Conservation (phyloP, 371 early-diverging fungal genomes). For the Syncephalastrum monosporum region DNA sequence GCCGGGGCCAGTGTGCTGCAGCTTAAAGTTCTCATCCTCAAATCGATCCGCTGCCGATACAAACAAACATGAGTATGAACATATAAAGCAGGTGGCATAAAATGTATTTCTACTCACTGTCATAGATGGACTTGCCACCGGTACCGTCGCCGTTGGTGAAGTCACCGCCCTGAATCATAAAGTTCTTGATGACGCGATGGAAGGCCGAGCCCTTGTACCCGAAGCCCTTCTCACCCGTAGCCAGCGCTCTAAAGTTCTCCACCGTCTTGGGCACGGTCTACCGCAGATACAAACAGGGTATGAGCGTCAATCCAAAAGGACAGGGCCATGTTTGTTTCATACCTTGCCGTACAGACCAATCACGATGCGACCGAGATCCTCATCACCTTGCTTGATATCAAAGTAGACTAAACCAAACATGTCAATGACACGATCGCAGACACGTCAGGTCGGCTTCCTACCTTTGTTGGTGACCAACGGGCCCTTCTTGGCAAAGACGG, state of each 20-base stretch:
- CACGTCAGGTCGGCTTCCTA: slow-evolving; percentile 1
- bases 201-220: slow-evolving; percentile 85
- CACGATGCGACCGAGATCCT: slow-evolving; percentile 80
- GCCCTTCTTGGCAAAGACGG: slow-evolving; percentile 45
- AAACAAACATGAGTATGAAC: background rate
- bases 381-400: slow-evolving; percentile 85
- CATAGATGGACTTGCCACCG: slow-evolving; percentile 97
- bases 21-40: slow-evolving; percentile 95
- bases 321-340: slow-evolving; percentile 1
- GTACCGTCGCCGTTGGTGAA: slow-evolving; percentile 86
- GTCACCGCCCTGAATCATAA: slow-evolving; percentile 88
- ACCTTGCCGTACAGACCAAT: slow-evolving; percentile 81
- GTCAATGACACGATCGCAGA: background rate
- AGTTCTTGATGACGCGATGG: slow-evolving; percentile 90
- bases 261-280: slow-evolving; percentile 81
- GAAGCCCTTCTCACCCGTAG: slow-evolving; percentile 79
- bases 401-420: slow-evolving; percentile 69
- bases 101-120: slow-evolving; percentile 9
- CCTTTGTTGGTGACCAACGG: slow-evolving; percentile 50
- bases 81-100: background rate
- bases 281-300: background rate
- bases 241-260: slow-evolving; percentile 90
- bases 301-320: background rate
- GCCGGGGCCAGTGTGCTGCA: slow-evolving; percentile 79
- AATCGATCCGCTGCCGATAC: slow-evolving; percentile 61